Evolutionary conservation across 1,139 yeast species (phyloP).

Genomic region (Yamadazyma dushanensis): DNA sequence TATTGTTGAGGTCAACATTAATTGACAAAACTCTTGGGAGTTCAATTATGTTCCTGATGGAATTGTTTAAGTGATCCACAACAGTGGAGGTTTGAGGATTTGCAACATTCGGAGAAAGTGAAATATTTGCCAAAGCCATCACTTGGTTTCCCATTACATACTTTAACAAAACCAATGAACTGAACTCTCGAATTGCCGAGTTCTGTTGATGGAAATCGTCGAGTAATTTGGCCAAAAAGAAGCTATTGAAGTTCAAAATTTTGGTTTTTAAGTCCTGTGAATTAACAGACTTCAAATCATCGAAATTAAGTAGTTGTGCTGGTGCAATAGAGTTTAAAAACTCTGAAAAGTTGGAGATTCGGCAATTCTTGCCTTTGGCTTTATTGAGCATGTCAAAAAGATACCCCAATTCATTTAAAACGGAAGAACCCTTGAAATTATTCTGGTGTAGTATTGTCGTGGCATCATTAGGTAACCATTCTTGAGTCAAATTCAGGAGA

Average conservation of each 20-base stretch:
- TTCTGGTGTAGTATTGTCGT: conserved; percentile 23
- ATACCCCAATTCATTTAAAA: conserved; percentile 82
- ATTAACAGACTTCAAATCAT: conserved; percentile 39
- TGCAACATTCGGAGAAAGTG: conserved; percentile 8
- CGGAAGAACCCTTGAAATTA: conserved; percentile 49
- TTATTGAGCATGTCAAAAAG: conserved; percentile 88
- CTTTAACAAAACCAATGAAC: conserved; percentile 25
- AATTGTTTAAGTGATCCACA: conserved; percentile 53
- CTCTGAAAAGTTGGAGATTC: conserved; percentile 68
- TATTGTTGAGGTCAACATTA: conserved; percentile 53
- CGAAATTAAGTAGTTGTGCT: conserved; percentile 50
- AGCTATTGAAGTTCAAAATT: conserved; percentile 59
- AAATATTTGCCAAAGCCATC: conserved; percentile 22
- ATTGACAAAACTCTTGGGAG: conserved; percentile 70
- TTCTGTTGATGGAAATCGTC: conserved; percentile 45
- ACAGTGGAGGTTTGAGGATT: conserved; percentile 23
- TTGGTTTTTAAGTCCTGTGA: conserved; percentile 38
- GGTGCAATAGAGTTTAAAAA: conserved; percentile 49
- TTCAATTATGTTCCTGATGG: conserved; percentile 34
- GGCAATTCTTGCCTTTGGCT: conserved; percentile 70
- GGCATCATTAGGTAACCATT: conserved; percentile 51
- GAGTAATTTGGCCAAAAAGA: conserved; percentile 51
- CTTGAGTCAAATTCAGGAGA: conserved; percentile 54
- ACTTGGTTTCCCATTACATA: conserved; percentile 34
- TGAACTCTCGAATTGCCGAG: conserved; percentile 17